phyloP scores from a whole-genome alignment of 2,329 filamentous ascomycete species.

The Cordyceps cateniannulata region DNA sequence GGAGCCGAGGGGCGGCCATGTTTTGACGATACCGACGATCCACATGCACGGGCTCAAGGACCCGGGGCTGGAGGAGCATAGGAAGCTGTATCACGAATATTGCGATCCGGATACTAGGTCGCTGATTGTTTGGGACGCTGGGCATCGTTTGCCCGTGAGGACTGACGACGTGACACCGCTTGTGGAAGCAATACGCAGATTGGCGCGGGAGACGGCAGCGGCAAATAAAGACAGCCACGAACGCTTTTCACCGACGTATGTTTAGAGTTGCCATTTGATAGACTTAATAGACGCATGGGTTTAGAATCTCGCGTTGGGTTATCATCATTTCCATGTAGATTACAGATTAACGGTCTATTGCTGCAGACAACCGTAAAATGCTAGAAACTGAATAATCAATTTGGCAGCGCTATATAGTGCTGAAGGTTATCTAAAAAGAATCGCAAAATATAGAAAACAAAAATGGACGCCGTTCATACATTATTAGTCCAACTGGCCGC shows the following conservation, averaged over 20 bases:
- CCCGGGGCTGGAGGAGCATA: conserved; percentile 47
- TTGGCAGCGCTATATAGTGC: neutral
- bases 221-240: neutral
- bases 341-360: too few species aligned
- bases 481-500: neutral
- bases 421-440: neutral
- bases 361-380: too few species aligned
- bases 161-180: conserved; percentile 52
- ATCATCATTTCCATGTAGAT: too few species aligned
- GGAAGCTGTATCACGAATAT: conserved; percentile 49
- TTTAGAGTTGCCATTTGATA: too few species aligned
- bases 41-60: conserved; percentile 49
- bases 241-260: too few species aligned
- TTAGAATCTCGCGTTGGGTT: neutral
- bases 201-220: neutral
- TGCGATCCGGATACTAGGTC: conserved; percentile 47
- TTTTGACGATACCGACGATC: conserved; percentile 27
- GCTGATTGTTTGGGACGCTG: conserved; percentile 67
- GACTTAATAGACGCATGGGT: too few species aligned
- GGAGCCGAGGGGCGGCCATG: conserved; percentile 21
- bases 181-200: conserved; percentile 16
- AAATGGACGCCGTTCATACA: neutral
- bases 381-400: neutral
- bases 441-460: neutral
- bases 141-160: conserved; percentile 66